Evolutionary conservation across 2,329 filamentous ascomycete species (phyloP), one percentile per base, ranked within the genome.

Genomic region (Xylariaceae sp.): DNA sequence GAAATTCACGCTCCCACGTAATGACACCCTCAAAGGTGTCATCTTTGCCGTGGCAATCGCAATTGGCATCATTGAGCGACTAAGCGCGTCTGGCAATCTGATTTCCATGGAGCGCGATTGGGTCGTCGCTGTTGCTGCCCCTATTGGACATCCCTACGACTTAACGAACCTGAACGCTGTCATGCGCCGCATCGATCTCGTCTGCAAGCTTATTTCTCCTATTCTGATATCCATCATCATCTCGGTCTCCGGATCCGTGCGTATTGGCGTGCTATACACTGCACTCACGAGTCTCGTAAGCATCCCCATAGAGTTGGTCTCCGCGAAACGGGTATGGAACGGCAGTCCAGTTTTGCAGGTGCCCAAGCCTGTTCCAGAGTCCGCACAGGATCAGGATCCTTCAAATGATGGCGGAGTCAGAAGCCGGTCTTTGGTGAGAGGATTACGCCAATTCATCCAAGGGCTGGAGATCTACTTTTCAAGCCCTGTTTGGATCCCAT

Each of bases 171-270:
- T 83, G 2, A 84, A 84, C 66, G 76, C 81, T 0, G 75, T 75
- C 8, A 84, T 84, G 80, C 74, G 82, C 57, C 74, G 80, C 6
- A 84, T 85, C 61, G 82, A 85, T 63, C 74, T 85, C 2, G 74
- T 79, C 49, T 84, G 82, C 73, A 85, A 84, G 67, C 76, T 84
- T 11, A 59, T 81, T 35, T 78, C 78, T 0, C 82, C 82, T 0
- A 73, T 84, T 5, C 68, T 79, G 6, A 79, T 83, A 18, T 80
- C 81, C 0, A 55, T 78, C 5, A 64, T 83, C 10, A 73, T 76
- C 30, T 75, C 75, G 6, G 73, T 76, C 34, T 72, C 78, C 11
- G 71, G 72, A 5, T 80, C 77, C 1, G 75, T 77, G 0, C 71
- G 66, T 2, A 59, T 74, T 11, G 80, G 80, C 2, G 76, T 83